A percentile compares a stretch with the other conserved stretches of the same genome.
phyloP scores from a whole-genome alignment of 2,329 filamentous ascomycete genomes.

The Xylariaceae sp. region DNA sequence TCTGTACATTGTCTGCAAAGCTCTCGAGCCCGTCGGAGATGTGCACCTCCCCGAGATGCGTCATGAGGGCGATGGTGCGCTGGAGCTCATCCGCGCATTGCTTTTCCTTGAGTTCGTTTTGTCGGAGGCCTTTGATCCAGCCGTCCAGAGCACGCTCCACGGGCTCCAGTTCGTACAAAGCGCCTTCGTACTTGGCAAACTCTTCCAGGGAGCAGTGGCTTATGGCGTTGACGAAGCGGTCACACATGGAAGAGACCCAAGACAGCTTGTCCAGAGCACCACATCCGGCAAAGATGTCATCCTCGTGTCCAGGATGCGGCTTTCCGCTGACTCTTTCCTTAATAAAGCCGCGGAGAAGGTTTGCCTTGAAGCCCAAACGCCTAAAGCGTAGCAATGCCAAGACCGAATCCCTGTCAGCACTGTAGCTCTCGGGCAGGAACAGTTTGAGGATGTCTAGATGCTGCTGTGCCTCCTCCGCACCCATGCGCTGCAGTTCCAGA shows the following conservation, averaged over 20 bases:
- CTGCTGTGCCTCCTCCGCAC: constrained; percentile 81
- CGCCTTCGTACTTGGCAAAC: constrained; percentile 71
- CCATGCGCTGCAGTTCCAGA: constrained; percentile 75
- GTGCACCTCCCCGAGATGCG: constrained; percentile 77
- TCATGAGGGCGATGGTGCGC: constrained; percentile 76
- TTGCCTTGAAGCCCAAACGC: constrained; percentile 80
- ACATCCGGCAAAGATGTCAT: constrained; percentile 72
- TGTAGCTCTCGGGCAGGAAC: constrained; percentile 80
- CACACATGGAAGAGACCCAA: constrained; percentile 76
- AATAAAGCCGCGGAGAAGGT: constrained; percentile 68
- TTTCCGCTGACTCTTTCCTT: constrained; percentile 68
- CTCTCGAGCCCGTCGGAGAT: constrained; percentile 61
- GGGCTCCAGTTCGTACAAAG: constrained; percentile 80
- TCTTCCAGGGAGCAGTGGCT: constrained; percentile 68
- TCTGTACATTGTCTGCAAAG: constrained; percentile 72
- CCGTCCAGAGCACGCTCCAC: constrained; percentile 83
- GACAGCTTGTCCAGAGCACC: constrained; percentile 79
- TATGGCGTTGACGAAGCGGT: constrained; percentile 76
- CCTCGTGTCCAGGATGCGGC: constrained; percentile 59
- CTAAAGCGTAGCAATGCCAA: constrained; percentile 82
- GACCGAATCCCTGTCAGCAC: constrained; percentile 76
- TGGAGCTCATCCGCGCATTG: constrained; percentile 76
- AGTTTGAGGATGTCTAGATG: constrained; percentile 83
- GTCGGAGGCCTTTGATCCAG: constrained; percentile 78
- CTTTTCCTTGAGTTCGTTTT: constrained; percentile 78